These are phyloP conservation scores for Hevea brasiliensis DNA, from an alignment of 345 rosid species.

Conservation along the genomic window DNA sequence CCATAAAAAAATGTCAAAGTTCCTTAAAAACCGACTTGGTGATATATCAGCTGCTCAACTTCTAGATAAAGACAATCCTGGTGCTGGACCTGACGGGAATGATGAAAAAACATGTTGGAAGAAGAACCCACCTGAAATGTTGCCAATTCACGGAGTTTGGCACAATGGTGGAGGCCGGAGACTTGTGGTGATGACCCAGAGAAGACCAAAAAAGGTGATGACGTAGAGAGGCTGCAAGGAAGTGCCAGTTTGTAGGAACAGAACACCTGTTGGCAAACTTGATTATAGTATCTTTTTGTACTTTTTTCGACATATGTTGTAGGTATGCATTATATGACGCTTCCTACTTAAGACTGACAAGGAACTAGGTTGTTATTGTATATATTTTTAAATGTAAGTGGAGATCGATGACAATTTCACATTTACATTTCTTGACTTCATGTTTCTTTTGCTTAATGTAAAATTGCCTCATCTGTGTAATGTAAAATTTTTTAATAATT, in stretches of 20 bases:
- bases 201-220: background rate
- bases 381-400: no score
- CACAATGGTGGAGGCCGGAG: conserved; percentile 20
- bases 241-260: background rate
- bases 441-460: no score
- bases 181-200: conserved; percentile 11
- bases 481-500: no score
- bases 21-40: conserved; percentile 18
- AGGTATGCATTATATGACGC: no score
- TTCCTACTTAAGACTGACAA: no score
- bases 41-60: conserved; percentile 8
- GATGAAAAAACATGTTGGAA: conserved; percentile 2
- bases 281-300: background rate
- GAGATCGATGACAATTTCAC: no score
- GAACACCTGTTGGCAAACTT: background rate
- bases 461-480: no score
- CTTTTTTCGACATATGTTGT: no score
- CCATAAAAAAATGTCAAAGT: conserved; percentile 12
- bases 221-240: background rate
- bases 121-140: background rate
- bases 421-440: no score
- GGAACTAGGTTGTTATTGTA: no score
- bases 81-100: background rate
- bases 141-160: conserved; percentile 25
- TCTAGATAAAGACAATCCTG: background rate